Conservation (phyloP, 75 land plant species). For the Adiantum capillusveneris region DNA sequence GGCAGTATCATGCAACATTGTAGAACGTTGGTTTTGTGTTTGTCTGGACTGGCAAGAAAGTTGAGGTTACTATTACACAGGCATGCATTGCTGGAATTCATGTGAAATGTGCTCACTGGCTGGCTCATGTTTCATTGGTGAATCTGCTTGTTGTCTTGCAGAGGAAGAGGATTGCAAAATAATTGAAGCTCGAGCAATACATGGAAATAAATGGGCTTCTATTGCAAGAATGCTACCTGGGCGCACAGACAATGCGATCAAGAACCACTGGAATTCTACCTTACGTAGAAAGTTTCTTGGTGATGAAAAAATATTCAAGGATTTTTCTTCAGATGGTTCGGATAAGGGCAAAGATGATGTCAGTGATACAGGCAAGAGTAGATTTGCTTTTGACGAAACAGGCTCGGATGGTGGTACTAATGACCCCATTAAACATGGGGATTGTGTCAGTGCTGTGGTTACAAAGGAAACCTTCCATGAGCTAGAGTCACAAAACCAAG, state of each 20-base stretch:
- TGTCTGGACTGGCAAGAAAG: too few relatives aligned
- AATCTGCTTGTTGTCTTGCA: too few relatives aligned
- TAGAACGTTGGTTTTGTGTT: too few relatives aligned
- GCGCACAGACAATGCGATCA: constrained; percentile 93
- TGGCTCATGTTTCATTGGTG: too few relatives aligned
- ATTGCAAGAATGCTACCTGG: constrained; percentile 83
- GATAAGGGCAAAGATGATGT: constrained; percentile 22
- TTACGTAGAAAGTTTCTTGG: constrained; percentile 41
- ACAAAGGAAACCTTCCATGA: constrained; percentile 5
- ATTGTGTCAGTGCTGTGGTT: constrained; percentile 15
- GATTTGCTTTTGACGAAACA: constrained; percentile 37
- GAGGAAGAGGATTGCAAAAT: constrained; percentile 88
- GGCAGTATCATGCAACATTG: too few relatives aligned
- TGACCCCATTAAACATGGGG: constrained; percentile 22
- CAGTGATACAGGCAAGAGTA: constrained; percentile 11
- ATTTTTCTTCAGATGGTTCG: constrained; percentile 26
- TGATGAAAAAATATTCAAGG: constrained; percentile 21
- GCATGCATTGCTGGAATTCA: too few relatives aligned
- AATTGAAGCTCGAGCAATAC: constrained; percentile 72
- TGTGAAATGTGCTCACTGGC: too few relatives aligned
- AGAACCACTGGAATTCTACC: constrained; percentile 96
- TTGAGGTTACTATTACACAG: too few relatives aligned
- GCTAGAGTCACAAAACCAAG: constrained; percentile 1
- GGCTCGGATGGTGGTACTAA: constrained; percentile 32
- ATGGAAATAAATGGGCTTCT: constrained; percentile 94